Base-by-base conservation (phyloP, 345 rosid genomes). In the Laguncularia racemosa region DNA sequence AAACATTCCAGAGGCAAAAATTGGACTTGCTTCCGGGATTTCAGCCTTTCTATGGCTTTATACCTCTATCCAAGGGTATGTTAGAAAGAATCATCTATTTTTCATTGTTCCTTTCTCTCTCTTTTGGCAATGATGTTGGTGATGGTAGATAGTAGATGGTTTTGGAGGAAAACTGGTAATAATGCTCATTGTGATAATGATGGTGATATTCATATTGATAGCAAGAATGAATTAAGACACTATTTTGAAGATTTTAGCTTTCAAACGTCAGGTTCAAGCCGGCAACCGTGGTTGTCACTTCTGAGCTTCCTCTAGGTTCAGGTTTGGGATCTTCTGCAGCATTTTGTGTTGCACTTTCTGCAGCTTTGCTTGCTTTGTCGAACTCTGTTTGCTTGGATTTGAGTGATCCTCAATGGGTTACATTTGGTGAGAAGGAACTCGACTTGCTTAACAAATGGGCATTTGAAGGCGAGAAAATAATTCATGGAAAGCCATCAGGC, bases 311-410 rank as follows among this genome's bases (percentile, higher is more conserved):
- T 3, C 51, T 85, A 13, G 95, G 99, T 60, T 77, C 96, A 20
- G 95, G 97, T 60, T 85, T 93, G 3, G 99, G 99, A 59, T 93
- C 97, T 57, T 93, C 99, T 43, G 99, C 96, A 54, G 78, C 97
- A 58, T 77, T 77, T 17, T 79, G 82, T 67, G 99, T 87, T 67
- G 75, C 97, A 26, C 83, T 93, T 61, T 67, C 97, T 12, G 89
- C 92, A 64, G 79, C 83, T 66, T 72, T 90, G 16, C 80, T 85
- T 40, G 73, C 84, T n/a, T 69, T 76, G 50, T 81, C 86, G 20
- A 70, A 56, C 55, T 58, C 79, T 56, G 64, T 72, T 16, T 71
- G 66, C 44, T 23, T 78, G 59, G 87, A 82, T 26, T 52, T 50
- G 45, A 44, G 60, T 51, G 73, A 70, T 57, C 70, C 53, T 19